Conservation (phyloP, 2,329 filamentous ascomycete genomes). For the Colletotrichum sidae region DNA sequence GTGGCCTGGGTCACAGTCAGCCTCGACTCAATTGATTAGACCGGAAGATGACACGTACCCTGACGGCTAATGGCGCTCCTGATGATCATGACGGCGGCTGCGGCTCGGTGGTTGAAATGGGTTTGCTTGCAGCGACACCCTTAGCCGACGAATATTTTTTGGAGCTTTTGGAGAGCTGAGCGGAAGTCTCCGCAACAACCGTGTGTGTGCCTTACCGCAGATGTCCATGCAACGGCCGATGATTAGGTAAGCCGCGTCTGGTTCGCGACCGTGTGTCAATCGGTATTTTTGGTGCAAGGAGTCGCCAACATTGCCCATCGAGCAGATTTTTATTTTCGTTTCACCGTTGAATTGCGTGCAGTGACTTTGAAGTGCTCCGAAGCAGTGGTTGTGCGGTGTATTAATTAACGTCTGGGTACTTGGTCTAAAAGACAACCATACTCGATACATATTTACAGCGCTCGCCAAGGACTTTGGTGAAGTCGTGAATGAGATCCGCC, state of each 20-base stretch:
- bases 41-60: conserved; percentile 53
- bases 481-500: conserved; percentile 46
- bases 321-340: not conserved
- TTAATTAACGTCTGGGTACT: conserved; percentile 39
- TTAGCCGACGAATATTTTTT: conserved; percentile 38
- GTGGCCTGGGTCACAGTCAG: conserved; percentile 56
- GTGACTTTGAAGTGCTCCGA: not conserved
- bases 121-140: conserved; percentile 56
- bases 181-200: conserved; percentile 27
- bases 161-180: conserved; percentile 28
- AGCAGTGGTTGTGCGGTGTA: conserved; percentile 21
- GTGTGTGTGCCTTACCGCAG: not conserved
- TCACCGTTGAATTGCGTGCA: not conserved
- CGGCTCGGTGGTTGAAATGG: conserved; percentile 43
- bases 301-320: not conserved
- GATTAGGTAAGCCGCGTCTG: not conserved
- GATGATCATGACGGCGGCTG: conserved; percentile 63
- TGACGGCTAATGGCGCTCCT: conserved; percentile 66
- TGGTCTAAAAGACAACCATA: conserved; percentile 38
- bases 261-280: not conserved
- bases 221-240: not conserved
- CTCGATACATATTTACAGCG: conserved; percentile 47
- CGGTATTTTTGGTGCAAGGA: not conserved
- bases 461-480: conserved; percentile 47
- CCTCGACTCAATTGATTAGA: conserved; percentile 37